phyloP scores from a whole-genome alignment of 1,284 basidiomycete genomes.

The Mycosarcoma mackinlayi region DNA sequence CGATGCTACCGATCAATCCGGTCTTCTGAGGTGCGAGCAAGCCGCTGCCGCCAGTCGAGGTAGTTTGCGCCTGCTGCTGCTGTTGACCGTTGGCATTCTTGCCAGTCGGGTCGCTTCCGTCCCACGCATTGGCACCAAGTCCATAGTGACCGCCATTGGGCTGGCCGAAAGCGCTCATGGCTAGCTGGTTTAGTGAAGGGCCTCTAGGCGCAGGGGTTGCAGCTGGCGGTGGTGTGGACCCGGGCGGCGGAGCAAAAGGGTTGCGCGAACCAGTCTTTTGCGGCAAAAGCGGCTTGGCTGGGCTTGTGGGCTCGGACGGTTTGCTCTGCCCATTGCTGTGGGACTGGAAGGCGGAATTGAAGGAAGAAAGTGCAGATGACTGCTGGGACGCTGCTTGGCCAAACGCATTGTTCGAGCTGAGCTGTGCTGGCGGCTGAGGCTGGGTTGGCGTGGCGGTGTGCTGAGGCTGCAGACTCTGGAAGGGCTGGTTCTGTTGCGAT shows the following conservation, averaged over 20 bases:
- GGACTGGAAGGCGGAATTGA: slow-evolving; percentile 75
- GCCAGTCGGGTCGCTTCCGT: slow-evolving; percentile 35
- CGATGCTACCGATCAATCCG: slow-evolving; percentile 68
- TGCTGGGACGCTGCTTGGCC: slow-evolving; percentile 17
- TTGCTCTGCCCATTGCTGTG: slow-evolving; percentile 62
- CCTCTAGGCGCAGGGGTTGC: slow-evolving; percentile 74
- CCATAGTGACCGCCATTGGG: slow-evolving; percentile 53
- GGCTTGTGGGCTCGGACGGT: slow-evolving; percentile 43
- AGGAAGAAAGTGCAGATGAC: slow-evolving; percentile 38
- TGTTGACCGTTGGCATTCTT: slow-evolving; percentile 18
- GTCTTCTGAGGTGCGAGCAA: slow-evolving; percentile 62
- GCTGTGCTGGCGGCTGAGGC: slow-evolving; percentile 41
- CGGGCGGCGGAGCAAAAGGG: slow-evolving; percentile 83
- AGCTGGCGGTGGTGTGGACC: slow-evolving; percentile 70
- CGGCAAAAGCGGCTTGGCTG: slow-evolving; percentile 75
- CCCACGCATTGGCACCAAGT: slow-evolving; percentile 57
- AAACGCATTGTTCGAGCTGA: slow-evolving; percentile 5
- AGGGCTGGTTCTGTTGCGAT: slow-evolving; percentile 18
- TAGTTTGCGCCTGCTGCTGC: slow-evolving; percentile 14
- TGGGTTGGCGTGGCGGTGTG: slow-evolving; percentile 48
- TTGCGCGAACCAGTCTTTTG: slow-evolving; percentile 95
- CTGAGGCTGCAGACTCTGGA: slow-evolving; percentile 35
- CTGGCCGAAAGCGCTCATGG: slow-evolving; percentile 71
- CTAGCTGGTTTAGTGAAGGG: slow-evolving; percentile 84
- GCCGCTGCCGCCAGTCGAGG: slow-evolving; percentile 1